These are phyloP conservation scores for Bondarzewia mesenterica DNA, from an alignment of 1,284 basidiomycete genomes.

Conservation along the genomic window DNA sequence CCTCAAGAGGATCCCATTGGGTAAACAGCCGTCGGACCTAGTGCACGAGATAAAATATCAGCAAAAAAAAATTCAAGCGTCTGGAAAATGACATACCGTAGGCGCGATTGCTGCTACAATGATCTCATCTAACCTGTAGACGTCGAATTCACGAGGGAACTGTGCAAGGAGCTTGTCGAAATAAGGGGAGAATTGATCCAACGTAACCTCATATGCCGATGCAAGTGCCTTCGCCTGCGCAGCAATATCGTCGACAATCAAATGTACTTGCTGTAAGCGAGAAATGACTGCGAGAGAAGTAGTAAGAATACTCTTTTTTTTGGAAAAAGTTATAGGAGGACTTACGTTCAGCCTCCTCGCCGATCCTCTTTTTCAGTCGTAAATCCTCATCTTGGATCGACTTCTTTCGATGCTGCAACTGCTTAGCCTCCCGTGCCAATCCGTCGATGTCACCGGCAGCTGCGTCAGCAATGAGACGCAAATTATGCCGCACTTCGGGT, in stretches of 20 bases:
- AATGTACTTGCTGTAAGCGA: slow-evolving; percentile 67
- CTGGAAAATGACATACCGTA: slow-evolving; percentile 35
- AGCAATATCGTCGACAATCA: slow-evolving; percentile 65
- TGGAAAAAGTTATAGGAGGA: slow-evolving; percentile 13
- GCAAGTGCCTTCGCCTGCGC: slow-evolving; percentile 54
- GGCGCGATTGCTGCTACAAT: slow-evolving; percentile 87
- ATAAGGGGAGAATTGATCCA: slow-evolving; percentile 63
- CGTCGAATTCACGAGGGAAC: slow-evolving; percentile 73
- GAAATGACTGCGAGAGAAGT: slow-evolving; percentile 50
- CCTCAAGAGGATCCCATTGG: slow-evolving; percentile 66
- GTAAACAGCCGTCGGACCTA: slow-evolving; percentile 56
- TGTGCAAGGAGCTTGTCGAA: slow-evolving; percentile 68
- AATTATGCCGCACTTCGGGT: slow-evolving; percentile 93
- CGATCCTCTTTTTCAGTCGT: slow-evolving; percentile 58
- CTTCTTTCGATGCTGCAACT: slow-evolving; percentile 71
- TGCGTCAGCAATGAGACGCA: slow-evolving; percentile 78
- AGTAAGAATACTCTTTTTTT: no score
- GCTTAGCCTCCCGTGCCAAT: slow-evolving; percentile 83
- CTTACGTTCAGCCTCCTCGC: slow-evolving; percentile 70
- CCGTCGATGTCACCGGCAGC: slow-evolving; percentile 81
- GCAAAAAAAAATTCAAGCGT: background rate
- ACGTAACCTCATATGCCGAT: slow-evolving; percentile 55
- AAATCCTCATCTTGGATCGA: slow-evolving; percentile 69
- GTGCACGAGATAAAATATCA: slow-evolving; percentile 4
- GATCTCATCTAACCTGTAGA: slow-evolving; percentile 81